Evolutionary conservation across 148 eudicot species (phyloP).

Genomic region (Chenopodium album): DNA sequence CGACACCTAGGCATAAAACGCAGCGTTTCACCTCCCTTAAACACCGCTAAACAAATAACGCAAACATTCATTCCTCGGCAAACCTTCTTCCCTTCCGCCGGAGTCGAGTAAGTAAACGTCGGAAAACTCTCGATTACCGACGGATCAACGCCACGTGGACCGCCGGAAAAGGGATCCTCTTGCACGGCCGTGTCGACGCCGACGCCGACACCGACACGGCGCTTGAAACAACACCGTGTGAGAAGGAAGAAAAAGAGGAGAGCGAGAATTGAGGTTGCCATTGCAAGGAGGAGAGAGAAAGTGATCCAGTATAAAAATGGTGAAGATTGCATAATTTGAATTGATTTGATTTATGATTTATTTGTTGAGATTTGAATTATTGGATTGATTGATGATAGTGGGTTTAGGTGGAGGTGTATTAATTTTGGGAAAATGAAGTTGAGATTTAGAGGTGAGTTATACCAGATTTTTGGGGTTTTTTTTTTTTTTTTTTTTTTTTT

Average conservation of each 20-base stretch:
- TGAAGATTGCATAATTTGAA: constrained; percentile 10
- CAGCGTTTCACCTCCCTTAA: constrained; percentile 34
- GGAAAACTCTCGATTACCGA: constrained; percentile 28
- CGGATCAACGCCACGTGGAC: constrained; percentile 35
- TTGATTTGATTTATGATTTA: not conserved
- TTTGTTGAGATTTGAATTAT: not conserved
- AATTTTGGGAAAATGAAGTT: not conserved
- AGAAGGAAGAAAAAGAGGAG: constrained; percentile 19
- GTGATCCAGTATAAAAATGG: constrained; percentile 21
- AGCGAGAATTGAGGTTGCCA: not conserved
- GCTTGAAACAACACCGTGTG: constrained; percentile 17
- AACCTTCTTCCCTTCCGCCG: constrained; percentile 20
- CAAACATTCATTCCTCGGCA: constrained; percentile 33
- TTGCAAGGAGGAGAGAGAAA: constrained; percentile 22
- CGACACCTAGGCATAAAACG: constrained; percentile 33
- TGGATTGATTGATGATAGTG: not conserved
- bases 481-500: not conserved
- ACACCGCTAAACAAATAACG: constrained; percentile 40
- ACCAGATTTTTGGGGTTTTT: not conserved
- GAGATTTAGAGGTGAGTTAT: not conserved
- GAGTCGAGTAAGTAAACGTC: constrained; percentile 13
- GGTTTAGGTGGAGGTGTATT: constrained; percentile 13
- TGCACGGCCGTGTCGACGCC: not conserved
- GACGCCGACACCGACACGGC: not conserved
- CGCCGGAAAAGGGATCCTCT: constrained; percentile 16